phyloP scores from a whole-genome alignment of 257 asterid genomes.

The Nicotiana benthamiana region DNA sequence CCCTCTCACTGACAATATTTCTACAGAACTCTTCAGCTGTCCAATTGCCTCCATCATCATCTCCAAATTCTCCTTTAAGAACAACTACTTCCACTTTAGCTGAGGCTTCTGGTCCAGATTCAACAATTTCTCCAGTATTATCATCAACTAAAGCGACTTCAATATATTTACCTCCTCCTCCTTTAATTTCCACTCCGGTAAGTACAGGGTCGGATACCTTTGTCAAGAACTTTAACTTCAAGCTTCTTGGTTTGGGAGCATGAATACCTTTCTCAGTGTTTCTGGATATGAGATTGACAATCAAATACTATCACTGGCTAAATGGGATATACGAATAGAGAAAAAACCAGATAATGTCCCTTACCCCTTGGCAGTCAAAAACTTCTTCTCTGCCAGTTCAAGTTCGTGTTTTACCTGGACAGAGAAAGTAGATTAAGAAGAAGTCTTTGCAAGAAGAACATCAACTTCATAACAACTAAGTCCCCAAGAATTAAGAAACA shows the following conservation, averaged over 20 bases:
- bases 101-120: slow-evolving; percentile 28
- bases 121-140: slow-evolving; percentile 22
- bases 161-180: slow-evolving; percentile 16
- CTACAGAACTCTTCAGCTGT: slow-evolving; percentile 21
- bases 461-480: not conserved
- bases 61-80: slow-evolving; percentile 24
- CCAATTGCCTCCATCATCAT: slow-evolving; percentile 17
- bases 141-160: slow-evolving; percentile 31
- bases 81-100: slow-evolving; percentile 32
- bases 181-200: slow-evolving; percentile 36
- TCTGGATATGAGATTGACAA: slow-evolving; percentile 12
- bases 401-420: slow-evolving; percentile 15
- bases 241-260: slow-evolving; percentile 9
- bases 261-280: slow-evolving; percentile 5
- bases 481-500: not conserved
- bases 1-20: slow-evolving; percentile 10
- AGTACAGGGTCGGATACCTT: slow-evolving; percentile 18
- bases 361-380: slow-evolving; percentile 13
- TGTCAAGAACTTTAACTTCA: slow-evolving; percentile 30
- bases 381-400: slow-evolving; percentile 8
- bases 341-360: not conserved
- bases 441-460: not conserved
- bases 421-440: not conserved
- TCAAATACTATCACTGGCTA: not conserved
- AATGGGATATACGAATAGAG: not conserved